phyloP scores from a whole-genome alignment of 129 eudicot genomes.

The Gnaphalium uliginosum region DNA sequence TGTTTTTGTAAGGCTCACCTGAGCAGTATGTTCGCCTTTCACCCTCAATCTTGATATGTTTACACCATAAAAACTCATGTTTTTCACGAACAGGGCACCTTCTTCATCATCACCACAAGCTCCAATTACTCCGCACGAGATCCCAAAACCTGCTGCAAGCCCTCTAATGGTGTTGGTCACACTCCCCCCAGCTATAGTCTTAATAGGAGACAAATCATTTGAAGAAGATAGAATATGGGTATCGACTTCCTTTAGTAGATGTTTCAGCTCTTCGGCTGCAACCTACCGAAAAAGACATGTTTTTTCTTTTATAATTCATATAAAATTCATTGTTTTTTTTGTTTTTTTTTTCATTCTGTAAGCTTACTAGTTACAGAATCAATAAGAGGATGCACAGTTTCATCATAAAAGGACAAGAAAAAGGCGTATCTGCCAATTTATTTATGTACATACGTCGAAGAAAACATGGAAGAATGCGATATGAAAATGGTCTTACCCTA shows the following conservation, averaged over 20 bases:
- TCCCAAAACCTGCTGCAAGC: constrained; percentile 82
- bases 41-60: constrained; percentile 71
- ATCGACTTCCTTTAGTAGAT: constrained; percentile 61
- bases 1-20: constrained; percentile 47
- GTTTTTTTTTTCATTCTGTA: neutral
- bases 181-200: constrained; percentile 96
- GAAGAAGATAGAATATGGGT: constrained; percentile 53
- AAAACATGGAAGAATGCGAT: constrained; percentile 15
- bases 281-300: constrained; percentile 44
- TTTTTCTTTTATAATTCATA: neutral
- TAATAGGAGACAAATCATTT: constrained; percentile 50
- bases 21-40: constrained; percentile 72
- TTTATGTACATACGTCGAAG: neutral
- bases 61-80: constrained; percentile 68
- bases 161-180: constrained; percentile 97
- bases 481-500: constrained; percentile 7
- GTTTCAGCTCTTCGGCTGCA: constrained; percentile 68
- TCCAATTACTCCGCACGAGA: constrained; percentile 84
- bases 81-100: constrained; percentile 66
- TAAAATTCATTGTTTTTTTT: neutral
- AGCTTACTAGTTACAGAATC: neutral
- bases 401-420: constrained; percentile 19
- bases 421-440: neutral
- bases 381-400: constrained; percentile 2
- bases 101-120: constrained; percentile 95